Evolutionary conservation across 108 stramenopile species (phyloP), one percentile per base, ranked within the genome.

Genomic region (Cylindrotheca closterium): DNA sequence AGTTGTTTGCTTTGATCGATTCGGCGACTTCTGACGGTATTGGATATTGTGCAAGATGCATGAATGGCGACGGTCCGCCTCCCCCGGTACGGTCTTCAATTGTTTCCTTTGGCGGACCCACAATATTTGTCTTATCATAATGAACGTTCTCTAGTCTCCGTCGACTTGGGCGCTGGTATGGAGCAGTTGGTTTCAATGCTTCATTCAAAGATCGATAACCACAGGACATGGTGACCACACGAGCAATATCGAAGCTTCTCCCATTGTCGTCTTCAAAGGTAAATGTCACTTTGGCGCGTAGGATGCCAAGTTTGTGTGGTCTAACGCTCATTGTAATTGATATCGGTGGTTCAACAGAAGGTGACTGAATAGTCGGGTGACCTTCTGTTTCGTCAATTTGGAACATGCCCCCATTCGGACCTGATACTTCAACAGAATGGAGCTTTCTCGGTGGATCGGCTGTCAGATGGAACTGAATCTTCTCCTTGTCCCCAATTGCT

Each of bases 121-220:
- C 37, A 42, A 15, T 42, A 7, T 42, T 15, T 15, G 7, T 42
- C 37, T 42, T 42, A 10, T 7, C 7, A 42, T 42, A 42, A 15
- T 15, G 7, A 10, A 42, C 37, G 15, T 42, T 10, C n/a, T n/a
- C n/a, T n/a, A n/a, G n/a, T n/a, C n/a, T n/a, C n/a, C n/a, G n/a
- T n/a, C n/a, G n/a, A n/a, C n/a, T n/a, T 33, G 52, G 69, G 29
- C 33, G 60, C 1, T 67, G 53, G 42, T 78, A 78, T 15, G 72
- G 73, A 8, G 77, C 29, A 30, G 59, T 57, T 30, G 61, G 67
- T 51, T 78, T 72, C 10, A 78, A 10, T 0, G 74, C 28, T 15
- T 60, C 72, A 28, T 48, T 58, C 57, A 69, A 60, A 48, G 62
- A 67, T 29, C 72, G 68, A 70, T 78, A 60, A 2, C 77, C 77